Conservation (phyloP, 495 filamentous ascomycete genomes). For the Daldinia childiae region DNA sequence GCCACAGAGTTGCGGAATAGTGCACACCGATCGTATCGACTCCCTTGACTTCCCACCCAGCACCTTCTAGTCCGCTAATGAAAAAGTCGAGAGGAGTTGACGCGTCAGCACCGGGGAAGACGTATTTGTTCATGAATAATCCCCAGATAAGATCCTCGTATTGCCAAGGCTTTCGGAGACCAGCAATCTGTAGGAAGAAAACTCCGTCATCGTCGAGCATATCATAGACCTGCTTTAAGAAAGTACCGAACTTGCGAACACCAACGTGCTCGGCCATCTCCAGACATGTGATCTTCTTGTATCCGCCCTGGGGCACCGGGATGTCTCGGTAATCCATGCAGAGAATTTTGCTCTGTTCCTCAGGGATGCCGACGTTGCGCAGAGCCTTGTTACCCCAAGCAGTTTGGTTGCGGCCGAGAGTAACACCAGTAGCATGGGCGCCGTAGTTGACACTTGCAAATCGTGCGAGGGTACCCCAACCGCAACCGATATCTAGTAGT, state of each 20-base stretch:
- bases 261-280: slow-evolving; percentile 95
- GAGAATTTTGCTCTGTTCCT: slow-evolving; percentile 77
- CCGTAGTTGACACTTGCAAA: slow-evolving; percentile 83
- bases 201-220: slow-evolving; percentile 89
- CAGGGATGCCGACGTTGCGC: slow-evolving; percentile 70
- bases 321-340: slow-evolving; percentile 91
- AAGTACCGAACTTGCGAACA: slow-evolving; percentile 73
- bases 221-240: slow-evolving; percentile 77
- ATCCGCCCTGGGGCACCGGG: slow-evolving; percentile 71
- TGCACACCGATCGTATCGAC: slow-evolving; percentile 93
- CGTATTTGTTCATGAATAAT: slow-evolving; percentile 91
- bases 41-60: slow-evolving; percentile 80
- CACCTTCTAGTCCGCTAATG: slow-evolving; percentile 73
- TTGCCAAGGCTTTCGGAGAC: slow-evolving; percentile 83
- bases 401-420: slow-evolving; percentile 84
- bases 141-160: slow-evolving; percentile 91
- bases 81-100: slow-evolving; percentile 81
- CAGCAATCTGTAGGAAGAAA: slow-evolving; percentile 86
- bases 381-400: slow-evolving; percentile 83
- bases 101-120: slow-evolving; percentile 89
- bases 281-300: slow-evolving; percentile 86
- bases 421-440: slow-evolving; percentile 79
- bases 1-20: slow-evolving; percentile 96
- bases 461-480: slow-evolving; percentile 85
- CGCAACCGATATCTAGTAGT: slow-evolving; percentile 85